Evolutionary conservation across 495 filamentous ascomycete species (phyloP), one percentile per base, ranked within the genome.

Genomic region (Chaetomium tenue): DNA sequence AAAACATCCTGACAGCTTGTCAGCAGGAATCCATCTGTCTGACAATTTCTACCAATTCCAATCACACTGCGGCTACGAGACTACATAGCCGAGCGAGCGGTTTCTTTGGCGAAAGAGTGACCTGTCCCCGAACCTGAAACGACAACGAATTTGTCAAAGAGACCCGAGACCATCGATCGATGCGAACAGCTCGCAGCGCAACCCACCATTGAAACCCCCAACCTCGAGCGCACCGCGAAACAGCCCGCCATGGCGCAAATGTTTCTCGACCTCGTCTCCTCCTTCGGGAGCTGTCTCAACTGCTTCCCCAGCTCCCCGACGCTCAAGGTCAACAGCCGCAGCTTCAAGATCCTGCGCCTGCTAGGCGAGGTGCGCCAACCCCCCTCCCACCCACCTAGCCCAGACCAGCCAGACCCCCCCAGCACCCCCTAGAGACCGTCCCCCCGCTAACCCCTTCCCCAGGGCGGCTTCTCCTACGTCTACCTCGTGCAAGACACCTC

Each of bases 391-490:
- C 52, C 33, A 37, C 33, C 33, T 37, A 37, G 33, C 22, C 22
- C 28, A 20, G 12, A 8, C 16, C 25, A 53, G 12, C 8, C 22
- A 26, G 3, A 18, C 4, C 44, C n/a, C 25, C 25, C 50, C 25
- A 18, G 6, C 9, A 28, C 16, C 33, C 20, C 37, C n/a, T n/a
- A n/a, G n/a, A n/a, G n/a, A n/a, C n/a, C n/a, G n/a, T n/a, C 33
- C 33, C 33, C 33, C 9, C 33, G 5, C 6, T 8, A 37, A 37
- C 33, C 33, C 5, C 33, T 12, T 12, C 33, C 33, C 33, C 72
- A 93, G 87, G 93, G 93, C 75, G 93, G 94, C 64, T 98, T 98
- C 82, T 94, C 90, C 68, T 98, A 98, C 75, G 94, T 98, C 64
- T 98, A 98, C 78, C 90, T 98, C 60, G 94, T 98, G 37, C 90